Conservation (phyloP, 2,329 filamentous ascomycete genomes). For the Arthroderma uncinatum region DNA sequence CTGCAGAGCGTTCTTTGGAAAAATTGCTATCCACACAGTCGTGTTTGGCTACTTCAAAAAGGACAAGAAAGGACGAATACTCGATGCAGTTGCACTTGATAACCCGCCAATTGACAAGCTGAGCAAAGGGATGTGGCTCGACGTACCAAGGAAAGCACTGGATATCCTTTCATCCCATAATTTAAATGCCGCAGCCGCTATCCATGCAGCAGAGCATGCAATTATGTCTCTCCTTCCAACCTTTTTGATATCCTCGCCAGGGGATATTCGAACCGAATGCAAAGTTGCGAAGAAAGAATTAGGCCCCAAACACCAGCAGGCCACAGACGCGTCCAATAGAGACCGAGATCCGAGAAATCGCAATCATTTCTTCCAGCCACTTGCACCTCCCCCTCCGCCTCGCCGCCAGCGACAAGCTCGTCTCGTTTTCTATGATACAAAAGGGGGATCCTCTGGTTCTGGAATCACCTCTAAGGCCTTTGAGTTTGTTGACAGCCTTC, state of each 20-base stretch:
- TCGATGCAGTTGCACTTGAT: slow-evolving; percentile 86
- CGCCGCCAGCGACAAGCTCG: slow-evolving; percentile 70
- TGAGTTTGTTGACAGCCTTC: slow-evolving; percentile 72
- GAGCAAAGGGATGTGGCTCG: slow-evolving; percentile 90
- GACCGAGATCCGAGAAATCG: slow-evolving; percentile 2
- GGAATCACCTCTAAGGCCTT: slow-evolving; percentile 90
- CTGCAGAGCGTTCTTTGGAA: slow-evolving; percentile 70
- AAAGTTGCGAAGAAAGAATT: slow-evolving; percentile 85
- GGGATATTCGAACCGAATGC: slow-evolving; percentile 89
- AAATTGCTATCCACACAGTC: slow-evolving; percentile 72
- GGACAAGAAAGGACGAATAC: slow-evolving; percentile 71
- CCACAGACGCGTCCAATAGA: slow-evolving; percentile 1
- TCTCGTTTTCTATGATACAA: slow-evolving; percentile 89
- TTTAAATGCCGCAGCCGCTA: slow-evolving; percentile 75
- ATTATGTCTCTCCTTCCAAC: slow-evolving; percentile 78
- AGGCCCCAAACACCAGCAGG: slow-evolving; percentile 8
- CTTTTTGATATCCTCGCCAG: slow-evolving; percentile 79
- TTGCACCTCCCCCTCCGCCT: slow-evolving; percentile 27
- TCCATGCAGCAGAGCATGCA: slow-evolving; percentile 91
- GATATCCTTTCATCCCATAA: slow-evolving; percentile 62
- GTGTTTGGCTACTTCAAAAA: slow-evolving; percentile 97
- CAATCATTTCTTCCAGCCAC: slow-evolving; percentile 13
- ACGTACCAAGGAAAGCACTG: slow-evolving; percentile 68
- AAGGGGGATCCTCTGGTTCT: slow-evolving; percentile 70
- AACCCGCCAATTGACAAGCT: slow-evolving; percentile 80